phyloP scores from a whole-genome alignment of 23 red algal genomes.

The Gracilaria vermiculophylla region DNA sequence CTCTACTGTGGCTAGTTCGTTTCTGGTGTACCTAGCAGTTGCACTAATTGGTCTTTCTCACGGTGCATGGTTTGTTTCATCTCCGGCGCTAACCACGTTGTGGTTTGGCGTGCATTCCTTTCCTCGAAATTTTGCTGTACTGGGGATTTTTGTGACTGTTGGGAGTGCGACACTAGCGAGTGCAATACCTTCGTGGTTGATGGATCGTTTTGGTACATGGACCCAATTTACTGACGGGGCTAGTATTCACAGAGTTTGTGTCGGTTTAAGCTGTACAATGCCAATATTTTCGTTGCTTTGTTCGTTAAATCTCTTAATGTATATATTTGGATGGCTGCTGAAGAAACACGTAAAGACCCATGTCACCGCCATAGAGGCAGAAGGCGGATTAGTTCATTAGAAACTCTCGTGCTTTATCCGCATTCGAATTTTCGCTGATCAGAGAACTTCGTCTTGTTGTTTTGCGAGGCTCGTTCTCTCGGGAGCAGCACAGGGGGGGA shows the following conservation, averaged over 20 bases:
- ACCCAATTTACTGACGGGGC: background rate
- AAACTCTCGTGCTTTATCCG: background rate
- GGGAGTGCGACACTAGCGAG: conserved; percentile 15
- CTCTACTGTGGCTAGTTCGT: background rate
- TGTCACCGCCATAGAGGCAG: background rate
- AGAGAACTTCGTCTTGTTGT: too few species aligned
- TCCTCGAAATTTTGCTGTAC: conserved; percentile 48
- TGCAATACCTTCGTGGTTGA: conserved; percentile 13
- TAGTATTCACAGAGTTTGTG: conserved; percentile 19
- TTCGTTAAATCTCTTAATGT: conserved; percentile 19
- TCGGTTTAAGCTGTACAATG: conserved; percentile 4
- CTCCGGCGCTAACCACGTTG: conserved; percentile 26
- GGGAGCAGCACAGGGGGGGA: too few species aligned
- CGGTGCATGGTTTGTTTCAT: conserved; percentile 41
- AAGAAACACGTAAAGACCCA: background rate
- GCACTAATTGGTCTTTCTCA: conserved; percentile 33
- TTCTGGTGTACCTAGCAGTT: background rate
- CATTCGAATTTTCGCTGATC: too few species aligned
- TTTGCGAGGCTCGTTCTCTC: too few species aligned
- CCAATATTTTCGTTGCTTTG: conserved; percentile 38
- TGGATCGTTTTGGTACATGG: conserved; percentile 32
- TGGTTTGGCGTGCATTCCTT: conserved; percentile 60
- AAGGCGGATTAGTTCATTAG: background rate
- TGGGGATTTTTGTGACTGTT: background rate
- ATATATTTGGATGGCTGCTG: background rate